Evolutionary conservation across 345 rosid genomes (phyloP).

Genomic region (Barbarea vulgaris): DNA sequence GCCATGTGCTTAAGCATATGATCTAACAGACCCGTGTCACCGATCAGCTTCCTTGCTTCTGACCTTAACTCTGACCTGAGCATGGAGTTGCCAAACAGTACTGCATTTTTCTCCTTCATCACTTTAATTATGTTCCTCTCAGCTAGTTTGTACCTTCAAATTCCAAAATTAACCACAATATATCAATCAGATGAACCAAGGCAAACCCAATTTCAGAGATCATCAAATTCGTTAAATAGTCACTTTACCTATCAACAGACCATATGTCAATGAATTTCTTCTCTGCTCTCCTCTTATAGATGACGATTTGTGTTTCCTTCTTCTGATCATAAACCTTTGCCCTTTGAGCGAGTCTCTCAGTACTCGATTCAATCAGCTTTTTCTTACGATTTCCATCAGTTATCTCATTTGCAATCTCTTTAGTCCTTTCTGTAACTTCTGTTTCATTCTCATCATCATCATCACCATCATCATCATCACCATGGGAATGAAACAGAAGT

Average conservation of each 20-base stretch:
- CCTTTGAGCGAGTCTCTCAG: conserved; percentile 26
- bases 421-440: conserved; percentile 5
- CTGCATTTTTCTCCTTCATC: conserved; percentile 78
- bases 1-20: conserved; percentile 98
- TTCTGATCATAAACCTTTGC: too few relatives aligned
- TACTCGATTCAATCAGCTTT: conserved; percentile 35
- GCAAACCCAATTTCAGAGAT: conserved; percentile 8
- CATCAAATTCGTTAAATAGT: not conserved
- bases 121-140: conserved; percentile 85
- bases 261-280: conserved; percentile 64
- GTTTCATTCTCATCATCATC: conserved; percentile 31
- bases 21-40: conserved; percentile 93
- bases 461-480: too few relatives aligned
- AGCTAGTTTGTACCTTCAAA: conserved; percentile 75
- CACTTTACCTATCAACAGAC: conserved; percentile 71
- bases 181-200: not conserved
- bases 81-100: conserved; percentile 66
- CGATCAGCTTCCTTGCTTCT: conserved; percentile 86
- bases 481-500: conserved; percentile 23
- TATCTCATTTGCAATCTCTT: not conserved
- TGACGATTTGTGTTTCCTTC: conserved; percentile 44
- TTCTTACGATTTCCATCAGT: conserved; percentile 42
- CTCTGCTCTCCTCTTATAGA: conserved; percentile 43
- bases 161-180: conserved; percentile 6
- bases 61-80: conserved; percentile 71